Base-by-base conservation (phyloP, 192 early-diverging fungal species). In the Mortierella claussenii region DNA sequence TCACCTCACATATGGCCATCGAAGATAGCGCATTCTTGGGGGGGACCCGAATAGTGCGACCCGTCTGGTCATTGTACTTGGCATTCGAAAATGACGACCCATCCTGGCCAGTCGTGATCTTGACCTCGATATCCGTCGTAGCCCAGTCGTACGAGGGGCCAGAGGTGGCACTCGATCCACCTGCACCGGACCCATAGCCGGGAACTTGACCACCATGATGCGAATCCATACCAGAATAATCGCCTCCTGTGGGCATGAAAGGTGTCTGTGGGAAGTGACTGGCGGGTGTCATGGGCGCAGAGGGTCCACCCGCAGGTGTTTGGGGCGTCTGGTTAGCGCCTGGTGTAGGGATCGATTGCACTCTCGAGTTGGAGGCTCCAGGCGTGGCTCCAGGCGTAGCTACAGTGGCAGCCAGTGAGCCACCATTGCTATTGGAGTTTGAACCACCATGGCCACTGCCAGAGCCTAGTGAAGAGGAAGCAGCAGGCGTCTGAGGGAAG, bases 41-140 rank as follows among this genome's bases (percentile, higher is more conserved):
- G 7, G 87, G 83, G 17, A 89, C 85, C 27, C 79, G 65, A 7
- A 81, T 68, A 33, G 88, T 88, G 7, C 80, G 80, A 3, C 79
- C 79, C n/a, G 84, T 57, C 27, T 86, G 79, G 3, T 86, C 87
- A 33, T 79, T 66, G 55, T 85, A 63, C 21, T 82, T 82, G 1
- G 71, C 81, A 23, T 64, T 73, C 27, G 61, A 75, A 24, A 55
- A 75, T 15, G 60, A 69, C 13, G 64, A 49, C 13, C 66, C 79
- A 32, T 76, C 69, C 10, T 68, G 47, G 17, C 62, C 50, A 11
- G 61, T 30, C 5, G 58, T 36, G 2, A 83, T 63, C 30, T 62
- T 60, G 31, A 87, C 78, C 66, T 88, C 84, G 47, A 89, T 84
- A 51, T 87, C 89, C 61, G 69, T 80, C 47, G 83, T 90, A 33